Evolutionary conservation across 306 rosid genomes (phyloP).

Genomic region (Ceratonia siliqua): DNA sequence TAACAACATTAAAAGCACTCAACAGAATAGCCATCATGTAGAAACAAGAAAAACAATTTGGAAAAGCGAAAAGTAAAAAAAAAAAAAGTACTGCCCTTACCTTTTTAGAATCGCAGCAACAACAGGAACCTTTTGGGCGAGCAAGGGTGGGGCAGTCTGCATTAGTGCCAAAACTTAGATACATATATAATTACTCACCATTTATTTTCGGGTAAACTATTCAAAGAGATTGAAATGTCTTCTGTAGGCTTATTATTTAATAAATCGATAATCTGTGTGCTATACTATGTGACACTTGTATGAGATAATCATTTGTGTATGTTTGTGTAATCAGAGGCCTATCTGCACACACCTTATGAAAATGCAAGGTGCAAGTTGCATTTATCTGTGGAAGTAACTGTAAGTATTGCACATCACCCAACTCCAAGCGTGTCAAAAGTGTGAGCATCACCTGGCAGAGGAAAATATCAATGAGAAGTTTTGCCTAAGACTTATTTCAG

Average conservation of each 20-base stretch:
- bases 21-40: conserved; percentile 2
- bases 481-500: conserved; percentile 22
- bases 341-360: conserved; percentile 64
- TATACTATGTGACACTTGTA: not conserved
- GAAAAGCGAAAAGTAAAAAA: conserved; percentile 5
- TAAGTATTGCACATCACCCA: conserved; percentile 79
- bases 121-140: conserved; percentile 64
- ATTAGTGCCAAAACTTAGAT: conserved; percentile 22
- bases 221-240: conserved; percentile 20
- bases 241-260: not conserved
- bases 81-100: conserved; percentile 44
- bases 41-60: conserved; percentile 18
- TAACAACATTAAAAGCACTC: conserved; percentile 13
- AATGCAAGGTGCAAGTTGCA: conserved; percentile 71
- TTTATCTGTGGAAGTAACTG: conserved; percentile 73
- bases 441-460: conserved; percentile 85
- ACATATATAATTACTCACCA: conserved; percentile 20
- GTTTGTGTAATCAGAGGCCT: conserved; percentile 13
- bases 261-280: not conserved
- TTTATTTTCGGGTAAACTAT: not conserved
- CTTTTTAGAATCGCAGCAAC: conserved; percentile 72
- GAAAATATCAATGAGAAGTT: conserved; percentile 26
- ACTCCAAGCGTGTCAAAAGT: conserved; percentile 86
- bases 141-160: conserved; percentile 75
- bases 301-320: not conserved